Evolutionary conservation across 2,329 filamentous ascomycete genomes (phyloP).

Genomic region (Mollisia scopiformis): DNA sequence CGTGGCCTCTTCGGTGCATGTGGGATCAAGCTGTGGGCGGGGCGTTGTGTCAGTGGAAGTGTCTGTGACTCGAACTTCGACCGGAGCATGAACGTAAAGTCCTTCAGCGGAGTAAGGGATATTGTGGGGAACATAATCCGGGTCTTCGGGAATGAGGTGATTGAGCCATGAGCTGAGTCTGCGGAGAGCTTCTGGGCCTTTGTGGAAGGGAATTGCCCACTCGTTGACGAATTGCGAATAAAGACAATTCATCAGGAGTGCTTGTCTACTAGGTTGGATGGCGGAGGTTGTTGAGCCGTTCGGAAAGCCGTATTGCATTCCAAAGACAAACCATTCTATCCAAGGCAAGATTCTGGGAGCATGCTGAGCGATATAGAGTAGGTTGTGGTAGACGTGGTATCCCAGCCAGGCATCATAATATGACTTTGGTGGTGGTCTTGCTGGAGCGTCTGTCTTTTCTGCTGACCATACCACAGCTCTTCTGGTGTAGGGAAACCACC

Average conservation of each 20-base stretch:
- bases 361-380: constrained; percentile 80
- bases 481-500: constrained; percentile 96
- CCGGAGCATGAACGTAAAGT: constrained; percentile 84
- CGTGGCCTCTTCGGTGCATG: constrained; percentile 67
- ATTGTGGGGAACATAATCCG: constrained; percentile 62
- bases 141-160: constrained; percentile 61
- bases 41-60: constrained; percentile 50
- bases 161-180: constrained; percentile 87
- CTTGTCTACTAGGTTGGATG: constrained; percentile 77
- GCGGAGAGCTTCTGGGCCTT: constrained; percentile 83
- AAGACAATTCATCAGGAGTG: constrained; percentile 93
- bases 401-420: constrained; percentile 85
- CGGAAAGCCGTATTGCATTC: constrained; percentile 93
- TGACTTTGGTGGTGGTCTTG: constrained; percentile 57
- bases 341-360: constrained; percentile 80
- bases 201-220: constrained; percentile 87
- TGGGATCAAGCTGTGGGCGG: constrained; percentile 74
- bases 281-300: constrained; percentile 70
- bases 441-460: constrained; percentile 70
- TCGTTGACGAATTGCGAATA: constrained; percentile 99
- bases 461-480: constrained; percentile 89
- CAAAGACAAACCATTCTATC: constrained; percentile 96
- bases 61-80: constrained; percentile 87
- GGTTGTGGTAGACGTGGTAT: constrained; percentile 88
- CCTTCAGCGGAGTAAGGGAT: constrained; percentile 83